Evolutionary conservation across 352 stramenopile genomes (phyloP), one percentile per base, ranked within the genome.

Genomic region (Phytophthora fragariae): DNA sequence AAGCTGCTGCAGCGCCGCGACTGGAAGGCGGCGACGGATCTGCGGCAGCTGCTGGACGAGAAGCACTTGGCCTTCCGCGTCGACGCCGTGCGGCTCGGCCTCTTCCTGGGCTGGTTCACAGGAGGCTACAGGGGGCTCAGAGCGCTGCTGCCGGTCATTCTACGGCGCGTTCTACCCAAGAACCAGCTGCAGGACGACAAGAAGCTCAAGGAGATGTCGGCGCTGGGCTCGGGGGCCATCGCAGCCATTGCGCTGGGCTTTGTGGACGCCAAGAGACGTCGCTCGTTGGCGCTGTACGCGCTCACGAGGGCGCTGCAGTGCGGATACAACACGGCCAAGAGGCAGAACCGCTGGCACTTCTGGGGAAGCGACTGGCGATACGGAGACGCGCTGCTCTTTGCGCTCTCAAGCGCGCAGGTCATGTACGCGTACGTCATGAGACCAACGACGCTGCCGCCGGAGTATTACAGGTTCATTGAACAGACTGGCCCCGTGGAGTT

Each of bases 351-450:
- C 33, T 97, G 88, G 87, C 91, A 97, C 75, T 97, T 97, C 55
- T 97, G 91, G 91, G 91, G 89, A 61, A 94, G 85, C 62, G 65
- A 93, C 63, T 97, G 91, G 91, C 66, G 78, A 37, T 91, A 93
- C 60, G 91, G 91, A 50, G 91, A 96, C 67, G 68, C 79, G 52
- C 76, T 97, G 53, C 79, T 97, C 9, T 97, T 97, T 64, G 87
- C 65, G 15, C 56, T 97, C 15, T 90, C 89, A 19, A 88, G 76
- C 27, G 89, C 89, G 33, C 89, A 96, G 67, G 81, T 96, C 70
- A 96, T 96, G 89, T 96, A 96, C 79, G 85, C 87, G 27, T 96
- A 91, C 70, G 81, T 96, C 46, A 92, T 96, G 83, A 80, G 89
- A 12, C 89, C 89, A 10, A 62, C 53, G 39, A 93, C 87, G 24